These are phyloP conservation scores for Ophidiomyces ophidiicola DNA, from an alignment of 2,329 filamentous ascomycete species.

Conservation along the genomic window DNA sequence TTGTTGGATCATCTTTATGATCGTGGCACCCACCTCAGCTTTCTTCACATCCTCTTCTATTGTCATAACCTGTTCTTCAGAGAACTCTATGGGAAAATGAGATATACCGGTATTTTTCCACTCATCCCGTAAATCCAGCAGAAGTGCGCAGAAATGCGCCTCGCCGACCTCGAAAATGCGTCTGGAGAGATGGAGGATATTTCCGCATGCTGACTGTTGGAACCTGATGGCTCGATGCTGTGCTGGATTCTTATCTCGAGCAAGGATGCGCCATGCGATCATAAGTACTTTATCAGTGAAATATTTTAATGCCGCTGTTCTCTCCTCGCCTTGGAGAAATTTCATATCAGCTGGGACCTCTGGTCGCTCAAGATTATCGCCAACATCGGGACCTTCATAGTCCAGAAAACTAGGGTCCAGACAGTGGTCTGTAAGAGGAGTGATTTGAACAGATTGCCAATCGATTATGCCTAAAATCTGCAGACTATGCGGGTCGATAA, in stretches of 20 bases:
- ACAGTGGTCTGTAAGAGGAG: slow-evolving; percentile 22
- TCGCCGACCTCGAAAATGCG: slow-evolving; percentile 10
- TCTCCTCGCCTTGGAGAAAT: neutral
- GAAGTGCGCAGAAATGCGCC: slow-evolving; percentile 4
- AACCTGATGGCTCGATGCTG: slow-evolving; percentile 11
- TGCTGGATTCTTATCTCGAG: slow-evolving; percentile 9
- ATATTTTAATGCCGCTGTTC: neutral
- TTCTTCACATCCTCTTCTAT: slow-evolving; percentile 20
- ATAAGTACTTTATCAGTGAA: slow-evolving; percentile 9
- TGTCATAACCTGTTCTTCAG: slow-evolving; percentile 17
- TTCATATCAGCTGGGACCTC: slow-evolving; percentile 9
- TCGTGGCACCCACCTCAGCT: slow-evolving; percentile 19
- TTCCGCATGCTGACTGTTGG: slow-evolving; percentile 5
- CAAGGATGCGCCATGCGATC: slow-evolving; percentile 13
- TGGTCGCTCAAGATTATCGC: slow-evolving; percentile 19
- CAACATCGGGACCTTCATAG: slow-evolving; percentile 21
- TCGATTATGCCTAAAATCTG: slow-evolving; percentile 24
- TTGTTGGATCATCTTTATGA: slow-evolving; percentile 19
- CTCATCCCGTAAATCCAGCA: slow-evolving; percentile 7
- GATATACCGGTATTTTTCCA: neutral
- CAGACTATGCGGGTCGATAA: slow-evolving; percentile 21
- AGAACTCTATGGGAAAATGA: slow-evolving; percentile 19
- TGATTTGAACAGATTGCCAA: slow-evolving; percentile 24
- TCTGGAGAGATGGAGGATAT: slow-evolving; percentile 11
- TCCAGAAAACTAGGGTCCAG: slow-evolving; percentile 21